Evolutionary conservation across 2,329 filamentous ascomycete species (phyloP), one percentile per base, ranked within the genome.

Genomic region (Xylariaceae sp.): DNA sequence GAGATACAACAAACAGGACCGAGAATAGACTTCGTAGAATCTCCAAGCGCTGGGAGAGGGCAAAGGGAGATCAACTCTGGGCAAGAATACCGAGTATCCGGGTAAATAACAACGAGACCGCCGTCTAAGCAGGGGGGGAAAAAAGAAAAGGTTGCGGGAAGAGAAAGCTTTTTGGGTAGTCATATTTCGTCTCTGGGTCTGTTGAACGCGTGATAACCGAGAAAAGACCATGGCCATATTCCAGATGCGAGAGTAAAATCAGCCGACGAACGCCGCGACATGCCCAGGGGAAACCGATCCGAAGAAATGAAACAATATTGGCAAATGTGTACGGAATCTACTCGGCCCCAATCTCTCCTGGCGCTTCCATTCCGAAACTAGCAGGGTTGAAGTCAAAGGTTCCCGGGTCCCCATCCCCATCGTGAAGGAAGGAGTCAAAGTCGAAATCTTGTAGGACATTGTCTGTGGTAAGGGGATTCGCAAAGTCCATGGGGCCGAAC

Each of bases 401-500:
- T 39, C 74, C 71, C 37, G 76, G 75, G 36, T 78, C 79, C 29
- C 73, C 76, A 43, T 81, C 81, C 57, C 82, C 79, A 53, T 82
- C 79, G 61, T 88, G 84, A 6, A 89, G 75, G 76, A 89, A 89
- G 1, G 86, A 87, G 71, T 89, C 86, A 64, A 89, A 84, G 63
- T 89, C 86, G 65, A 89, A 89, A 62, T 87, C 86, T 65, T 84
- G 85, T 44, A 89, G 76, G 31, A 88, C 85, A 67, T 88, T 81
- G 51, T 74, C 74, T 5, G 79, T 78, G 58, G 77, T 76, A 23
- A 82, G 70, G 2, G 84, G 82, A 61, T 86, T 83, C 52, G 80
- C 77, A 69, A 86, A 82, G 53, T 82, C 82, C 73, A 3, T 47
- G 48, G 16, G 87, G 40, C 68, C 69, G 53, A 84, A 84, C 69